Base-by-base conservation (phyloP, 169 alveolate species). In the Plasmodium falciparum region DNA sequence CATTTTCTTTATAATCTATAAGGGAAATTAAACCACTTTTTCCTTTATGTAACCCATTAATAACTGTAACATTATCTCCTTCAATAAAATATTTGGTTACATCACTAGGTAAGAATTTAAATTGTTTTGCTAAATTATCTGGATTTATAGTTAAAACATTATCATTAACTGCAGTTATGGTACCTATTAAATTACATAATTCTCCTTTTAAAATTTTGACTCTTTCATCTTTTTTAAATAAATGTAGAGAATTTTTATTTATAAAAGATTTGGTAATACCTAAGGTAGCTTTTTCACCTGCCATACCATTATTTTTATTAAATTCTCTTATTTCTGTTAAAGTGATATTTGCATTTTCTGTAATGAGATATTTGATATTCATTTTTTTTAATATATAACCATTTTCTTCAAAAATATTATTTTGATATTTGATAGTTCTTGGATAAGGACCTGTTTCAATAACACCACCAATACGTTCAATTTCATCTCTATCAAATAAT, bases 401-500 rank as follows among this genome's bases (percentile, higher is more conserved):
- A 49, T 94, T 90, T 67, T 95, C 97, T 72, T 92, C 95, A 88
- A 95, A 95, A 26, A 95, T 92, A 92, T 93, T 93, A 54, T 95
- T 95, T 88, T 94, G 94, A 88, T 95, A 95, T 26, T 95, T 92
- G 65, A 93, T 91, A n/a, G 97, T 95, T 24, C 97, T 96, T 15
- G 97, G 97, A 50, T 92, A 80, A 39, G 95, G 89, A 1, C 97
- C 97, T 13, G 90, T 95, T 65, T 95, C 97, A 45, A 95, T 94
- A 15, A 95, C 88, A 15, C 97, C 97, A 7, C 97, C 97, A 58
- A 73, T 90, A 52, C 90, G 92, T 88, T 95, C 97, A 3, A 95
- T 83, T 59, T 91, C 95, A 17, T 95, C 97, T 65, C 97, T 29
- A 71, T 95, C 97, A 74, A 95, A 95, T 15, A 95, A 59, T 33